These are phyloP conservation scores for Polygonum maritimum DNA, from an alignment of 148 eudicot species.

Conservation along the genomic window DNA sequence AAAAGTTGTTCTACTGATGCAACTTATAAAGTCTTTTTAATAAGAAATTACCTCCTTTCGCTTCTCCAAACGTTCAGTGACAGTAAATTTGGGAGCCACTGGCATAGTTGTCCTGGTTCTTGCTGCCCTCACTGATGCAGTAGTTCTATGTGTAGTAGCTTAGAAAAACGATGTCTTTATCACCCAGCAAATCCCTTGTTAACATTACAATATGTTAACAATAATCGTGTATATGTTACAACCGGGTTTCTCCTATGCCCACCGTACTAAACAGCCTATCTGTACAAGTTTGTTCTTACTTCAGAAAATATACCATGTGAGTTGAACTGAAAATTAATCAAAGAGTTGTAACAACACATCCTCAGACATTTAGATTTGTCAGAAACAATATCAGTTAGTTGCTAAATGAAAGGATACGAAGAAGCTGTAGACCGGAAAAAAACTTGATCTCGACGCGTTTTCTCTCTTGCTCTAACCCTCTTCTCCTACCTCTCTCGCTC, in stretches of 20 bases:
- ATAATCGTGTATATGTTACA: neutral
- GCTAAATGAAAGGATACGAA: conserved; percentile 10
- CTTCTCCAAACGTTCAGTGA: conserved; percentile 45
- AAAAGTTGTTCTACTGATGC: neutral
- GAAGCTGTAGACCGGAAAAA: conserved; percentile 4
- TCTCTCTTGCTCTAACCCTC: neutral
- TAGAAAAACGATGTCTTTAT: conserved; percentile 24
- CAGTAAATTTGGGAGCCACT: conserved; percentile 64
- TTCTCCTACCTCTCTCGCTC: neutral
- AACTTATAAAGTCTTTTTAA: neutral
- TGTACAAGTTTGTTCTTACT: neutral
- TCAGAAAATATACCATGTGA: neutral
- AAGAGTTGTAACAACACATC: neutral
- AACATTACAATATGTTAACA: neutral
- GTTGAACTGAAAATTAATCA: neutral
- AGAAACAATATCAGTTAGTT: neutral
- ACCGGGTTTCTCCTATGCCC: neutral
- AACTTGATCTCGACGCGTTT: neutral
- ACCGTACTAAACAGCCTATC: neutral
- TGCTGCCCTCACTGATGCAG: conserved; percentile 53
- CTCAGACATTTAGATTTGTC: neutral
- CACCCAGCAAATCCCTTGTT: neutral
- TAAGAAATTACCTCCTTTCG: conserved; percentile 67
- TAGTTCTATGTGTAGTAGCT: conserved; percentile 37
- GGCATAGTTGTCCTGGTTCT: conserved; percentile 66